phyloP scores from a whole-genome alignment of 306 rosid species.

The Dalbergia cochinchinensis region DNA sequence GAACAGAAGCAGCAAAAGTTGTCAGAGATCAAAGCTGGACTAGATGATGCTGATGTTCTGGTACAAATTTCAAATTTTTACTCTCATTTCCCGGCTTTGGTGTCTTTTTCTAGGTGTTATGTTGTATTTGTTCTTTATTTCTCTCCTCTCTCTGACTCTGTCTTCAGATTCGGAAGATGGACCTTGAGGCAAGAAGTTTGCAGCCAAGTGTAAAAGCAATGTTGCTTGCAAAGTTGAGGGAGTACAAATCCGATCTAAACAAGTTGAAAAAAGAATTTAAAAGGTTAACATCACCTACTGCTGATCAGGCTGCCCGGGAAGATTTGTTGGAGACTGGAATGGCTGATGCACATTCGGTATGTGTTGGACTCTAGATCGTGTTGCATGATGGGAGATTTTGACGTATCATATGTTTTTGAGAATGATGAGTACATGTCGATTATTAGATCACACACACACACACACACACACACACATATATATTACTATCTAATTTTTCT shows the following conservation, averaged over 20 bases:
- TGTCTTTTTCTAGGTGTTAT: background rate
- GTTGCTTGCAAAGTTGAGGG: slow-evolving; percentile 89
- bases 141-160: background rate
- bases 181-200: slow-evolving; percentile 89
- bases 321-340: slow-evolving; percentile 78
- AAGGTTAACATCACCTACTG: slow-evolving; percentile 75
- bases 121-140: slow-evolving; percentile 7
- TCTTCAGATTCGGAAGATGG: slow-evolving; percentile 88
- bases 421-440: too few species aligned
- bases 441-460: too few species aligned
- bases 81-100: background rate
- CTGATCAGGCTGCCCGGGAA: slow-evolving; percentile 78
- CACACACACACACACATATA: too few species aligned
- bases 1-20: slow-evolving; percentile 78
- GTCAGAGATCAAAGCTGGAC: slow-evolving; percentile 75
- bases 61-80: slow-evolving; percentile 48
- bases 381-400: slow-evolving; percentile 37
- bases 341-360: slow-evolving; percentile 68
- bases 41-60: slow-evolving; percentile 86
- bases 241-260: slow-evolving; percentile 84
- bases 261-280: slow-evolving; percentile 82
- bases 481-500: too few species aligned
- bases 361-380: slow-evolving; percentile 18
- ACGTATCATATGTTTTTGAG: too few species aligned
- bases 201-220: slow-evolving; percentile 82